Conservation (phyloP, 2,329 filamentous ascomycete species). For the Epichloe uncinata region DNA sequence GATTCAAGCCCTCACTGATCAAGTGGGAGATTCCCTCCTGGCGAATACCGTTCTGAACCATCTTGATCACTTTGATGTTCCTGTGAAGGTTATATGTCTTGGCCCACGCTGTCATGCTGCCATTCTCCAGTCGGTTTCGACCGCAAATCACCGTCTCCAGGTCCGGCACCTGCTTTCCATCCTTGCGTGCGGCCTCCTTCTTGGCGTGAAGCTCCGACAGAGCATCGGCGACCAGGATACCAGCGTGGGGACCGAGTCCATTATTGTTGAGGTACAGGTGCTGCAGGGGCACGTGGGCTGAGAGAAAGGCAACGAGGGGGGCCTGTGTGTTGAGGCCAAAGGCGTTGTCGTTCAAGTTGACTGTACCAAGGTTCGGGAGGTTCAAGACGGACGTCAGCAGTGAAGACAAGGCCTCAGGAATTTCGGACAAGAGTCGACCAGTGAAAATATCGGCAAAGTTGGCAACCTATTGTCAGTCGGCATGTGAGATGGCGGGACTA, state of each 20-base stretch:
- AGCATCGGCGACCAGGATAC: conserved; percentile 77
- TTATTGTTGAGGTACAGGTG: conserved; percentile 98
- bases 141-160: conserved; percentile 97
- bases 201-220: conserved; percentile 70
- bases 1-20: conserved; percentile 62
- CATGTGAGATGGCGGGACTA: conserved; percentile 1
- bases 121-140: conserved; percentile 88
- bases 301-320: conserved; percentile 83
- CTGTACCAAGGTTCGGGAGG: conserved; percentile 72
- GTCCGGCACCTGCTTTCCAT: conserved; percentile 59
- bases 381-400: conserved; percentile 79
- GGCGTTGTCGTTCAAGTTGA: conserved; percentile 96
- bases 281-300: conserved; percentile 75
- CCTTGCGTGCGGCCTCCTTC: conserved; percentile 65
- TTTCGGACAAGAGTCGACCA: conserved; percentile 81
- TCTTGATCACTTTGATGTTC: conserved; percentile 75
- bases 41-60: conserved; percentile 96
- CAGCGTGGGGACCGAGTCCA: conserved; percentile 82
- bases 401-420: conserved; percentile 74
- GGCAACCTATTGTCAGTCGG: conserved; percentile 39
- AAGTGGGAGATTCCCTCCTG: conserved; percentile 82
- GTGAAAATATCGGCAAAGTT: conserved; percentile 98
- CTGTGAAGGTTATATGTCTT: conserved; percentile 72
- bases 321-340: conserved; percentile 93
- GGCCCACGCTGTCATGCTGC: conserved; percentile 92